A percentile compares a stretch with the other conserved stretches of the same genome.
Evolutionary conservation across 345 rosid species (phyloP).

Genomic region (Adansonia digitata): DNA sequence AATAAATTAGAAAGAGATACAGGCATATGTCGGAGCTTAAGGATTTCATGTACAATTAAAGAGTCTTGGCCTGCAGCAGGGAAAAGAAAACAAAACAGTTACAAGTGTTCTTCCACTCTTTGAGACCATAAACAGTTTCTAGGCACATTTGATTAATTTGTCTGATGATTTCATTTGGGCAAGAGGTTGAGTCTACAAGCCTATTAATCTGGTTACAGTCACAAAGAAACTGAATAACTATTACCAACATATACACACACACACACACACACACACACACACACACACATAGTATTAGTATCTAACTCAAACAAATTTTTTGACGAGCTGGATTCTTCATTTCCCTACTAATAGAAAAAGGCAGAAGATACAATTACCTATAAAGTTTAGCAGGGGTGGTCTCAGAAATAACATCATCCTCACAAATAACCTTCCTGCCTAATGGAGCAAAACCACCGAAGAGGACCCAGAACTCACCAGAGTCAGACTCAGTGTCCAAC

Average conservation of each 20-base stretch:
- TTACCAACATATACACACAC: neutral
- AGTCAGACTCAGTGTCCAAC: slow-evolving; percentile 73
- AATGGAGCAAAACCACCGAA: slow-evolving; percentile 98
- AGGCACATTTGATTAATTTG: neutral
- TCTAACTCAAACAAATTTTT: neutral
- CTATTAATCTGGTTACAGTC: neutral
- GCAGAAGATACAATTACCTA: neutral
- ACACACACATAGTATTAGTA: neutral
- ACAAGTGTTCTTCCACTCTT: neutral
- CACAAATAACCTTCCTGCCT: slow-evolving; percentile 54
- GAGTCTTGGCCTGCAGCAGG: neutral
- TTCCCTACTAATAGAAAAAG: too few relatives aligned
- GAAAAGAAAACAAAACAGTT: neutral
- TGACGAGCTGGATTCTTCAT: too few relatives aligned
- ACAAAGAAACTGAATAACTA: neutral
- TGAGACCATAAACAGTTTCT: neutral
- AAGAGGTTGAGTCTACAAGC: neutral
- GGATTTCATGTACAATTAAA: neutral
- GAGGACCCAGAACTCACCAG: slow-evolving; percentile 90
- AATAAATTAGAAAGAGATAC: neutral
- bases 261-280: too few relatives aligned
- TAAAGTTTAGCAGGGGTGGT: neutral
- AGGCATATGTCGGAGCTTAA: neutral
- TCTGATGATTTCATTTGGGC: neutral
- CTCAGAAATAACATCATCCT: slow-evolving; percentile 1